Conservation (phyloP, 495 filamentous ascomycete species). For the Trichoderma gamsii region DNA sequence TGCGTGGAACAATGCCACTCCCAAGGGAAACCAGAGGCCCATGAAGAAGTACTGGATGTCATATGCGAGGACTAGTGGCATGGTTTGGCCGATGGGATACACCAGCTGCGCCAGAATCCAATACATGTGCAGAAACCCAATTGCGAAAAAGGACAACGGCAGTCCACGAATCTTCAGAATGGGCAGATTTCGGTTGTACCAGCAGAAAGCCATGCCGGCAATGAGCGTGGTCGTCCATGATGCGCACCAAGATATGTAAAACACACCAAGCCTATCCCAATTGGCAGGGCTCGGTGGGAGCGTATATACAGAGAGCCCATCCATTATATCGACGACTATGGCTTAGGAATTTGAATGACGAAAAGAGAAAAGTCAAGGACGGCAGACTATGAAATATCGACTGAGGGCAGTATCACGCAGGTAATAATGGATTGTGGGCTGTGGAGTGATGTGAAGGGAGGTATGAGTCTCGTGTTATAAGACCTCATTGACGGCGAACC, state of each 20-base stretch:
- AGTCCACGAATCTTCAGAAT: slow-evolving; percentile 55
- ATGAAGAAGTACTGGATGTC: slow-evolving; percentile 68
- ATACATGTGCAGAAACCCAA: slow-evolving; percentile 55
- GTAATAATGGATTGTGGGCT: background rate
- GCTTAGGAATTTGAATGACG: background rate
- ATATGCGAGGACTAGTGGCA: slow-evolving; percentile 43
- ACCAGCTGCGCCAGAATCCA: slow-evolving; percentile 48
- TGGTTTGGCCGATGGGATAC: slow-evolving; percentile 48
- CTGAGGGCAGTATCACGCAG: background rate
- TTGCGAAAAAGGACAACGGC: slow-evolving; percentile 44
- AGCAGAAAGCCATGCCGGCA: slow-evolving; percentile 44
- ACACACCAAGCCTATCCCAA: slow-evolving; percentile 37
- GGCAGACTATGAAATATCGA: background rate
- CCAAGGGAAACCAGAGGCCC: slow-evolving; percentile 56
- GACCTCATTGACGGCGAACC: background rate
- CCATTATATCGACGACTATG: background rate
- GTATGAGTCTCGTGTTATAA: background rate
- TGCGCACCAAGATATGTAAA: slow-evolving; percentile 39
- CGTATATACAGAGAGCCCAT: slow-evolving; percentile 17
- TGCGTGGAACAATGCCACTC: slow-evolving; percentile 59
- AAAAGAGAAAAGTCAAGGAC: background rate
- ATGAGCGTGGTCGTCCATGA: slow-evolving; percentile 48
- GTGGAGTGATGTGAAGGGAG: background rate
- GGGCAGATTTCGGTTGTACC: slow-evolving; percentile 43
- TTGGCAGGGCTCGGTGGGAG: slow-evolving; percentile 24